Conservation (phyloP, 257 asterid genomes). For the Nemophila menziesii region DNA sequence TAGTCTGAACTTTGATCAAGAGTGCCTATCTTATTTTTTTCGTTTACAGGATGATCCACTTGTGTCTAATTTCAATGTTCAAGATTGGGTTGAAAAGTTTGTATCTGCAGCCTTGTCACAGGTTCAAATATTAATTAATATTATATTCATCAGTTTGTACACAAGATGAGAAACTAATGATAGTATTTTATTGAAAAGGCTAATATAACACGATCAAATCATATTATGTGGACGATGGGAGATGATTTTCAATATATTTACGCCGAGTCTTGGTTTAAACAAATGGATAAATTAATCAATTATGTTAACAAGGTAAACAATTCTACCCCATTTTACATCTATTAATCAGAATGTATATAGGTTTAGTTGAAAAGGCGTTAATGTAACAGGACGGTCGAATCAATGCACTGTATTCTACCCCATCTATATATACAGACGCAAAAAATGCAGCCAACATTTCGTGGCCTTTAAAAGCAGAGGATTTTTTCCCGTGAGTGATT, state of each 20-base stretch:
- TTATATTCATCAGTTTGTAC: not conserved
- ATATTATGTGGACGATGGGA: constrained; percentile 97
- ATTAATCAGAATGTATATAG: not conserved
- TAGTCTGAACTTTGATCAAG: constrained; percentile 2
- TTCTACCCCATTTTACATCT: not conserved
- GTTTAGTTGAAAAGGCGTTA: not conserved
- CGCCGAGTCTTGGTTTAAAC: constrained; percentile 87
- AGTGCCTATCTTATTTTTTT: not conserved
- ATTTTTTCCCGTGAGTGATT: constrained; percentile 75
- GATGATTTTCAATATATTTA: constrained; percentile 78
- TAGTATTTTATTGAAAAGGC: constrained; percentile 35
- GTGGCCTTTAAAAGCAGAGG: constrained; percentile 76
- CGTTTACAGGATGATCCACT: constrained; percentile 65
- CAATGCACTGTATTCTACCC: constrained; percentile 83
- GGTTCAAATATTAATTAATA: constrained; percentile 22
- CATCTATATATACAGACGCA: constrained; percentile 71
- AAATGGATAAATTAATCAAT: constrained; percentile 88
- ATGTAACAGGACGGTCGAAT: constrained; percentile 66
- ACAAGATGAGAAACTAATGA: not conserved
- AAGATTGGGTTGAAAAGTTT: constrained; percentile 54
- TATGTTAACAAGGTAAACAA: constrained; percentile 57
- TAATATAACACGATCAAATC: constrained; percentile 71
- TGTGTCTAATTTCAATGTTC: constrained; percentile 57
- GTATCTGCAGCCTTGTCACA: constrained; percentile 59
- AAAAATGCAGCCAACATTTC: constrained; percentile 43